Evolutionary conservation across 352 stramenopile species (phyloP), one percentile per base, ranked within the genome.

Genomic region (Thalassiosira exigua): DNA sequence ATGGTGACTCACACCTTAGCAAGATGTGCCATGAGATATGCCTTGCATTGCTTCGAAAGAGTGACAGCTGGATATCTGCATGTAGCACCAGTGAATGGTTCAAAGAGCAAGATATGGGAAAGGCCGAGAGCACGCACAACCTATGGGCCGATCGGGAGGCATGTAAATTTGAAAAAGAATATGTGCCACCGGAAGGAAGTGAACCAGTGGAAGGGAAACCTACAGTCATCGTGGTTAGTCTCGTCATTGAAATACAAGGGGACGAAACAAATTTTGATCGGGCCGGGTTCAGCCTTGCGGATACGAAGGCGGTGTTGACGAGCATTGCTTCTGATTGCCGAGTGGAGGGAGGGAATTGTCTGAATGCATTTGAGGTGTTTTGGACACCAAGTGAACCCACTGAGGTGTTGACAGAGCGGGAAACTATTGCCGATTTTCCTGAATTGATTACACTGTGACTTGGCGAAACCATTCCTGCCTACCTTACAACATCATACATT

Each of bases 351-450:
- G 87, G 87, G 27, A 79, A 90, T 70, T 90, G 81, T 68, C 61
- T 93, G 46, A 93, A 93, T 80, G 85, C 84, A 1, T 80, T 90
- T 0, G 87, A 93, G 69, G 75, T 90, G 1, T 90, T 93, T 73
- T 92, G 87, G 87, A 88, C 74, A 12, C 87, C 87, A 1, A 81
- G 84, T 48, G 87, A 92, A 48, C 52, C 56, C 11, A 75, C 64
- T 2, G 87, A 91, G 64, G 75, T 90, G 1, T 59, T 91, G 56
- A 87, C 71, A 9, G 87, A 85, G 29, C 70, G 66, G 30, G 87
- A 93, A 73, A 69, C 84, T 1, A 82, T 91, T 53, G 17, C 87
- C n/a, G 87, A 91, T 51, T 92, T 92, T 76, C 87, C 87, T 7
- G 84, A 91, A 52, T 67, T 92, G 44, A 91, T 91, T 66, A 80